phyloP scores from a whole-genome alignment of 306 rosid genomes.

The Dryas alaskensis region DNA sequence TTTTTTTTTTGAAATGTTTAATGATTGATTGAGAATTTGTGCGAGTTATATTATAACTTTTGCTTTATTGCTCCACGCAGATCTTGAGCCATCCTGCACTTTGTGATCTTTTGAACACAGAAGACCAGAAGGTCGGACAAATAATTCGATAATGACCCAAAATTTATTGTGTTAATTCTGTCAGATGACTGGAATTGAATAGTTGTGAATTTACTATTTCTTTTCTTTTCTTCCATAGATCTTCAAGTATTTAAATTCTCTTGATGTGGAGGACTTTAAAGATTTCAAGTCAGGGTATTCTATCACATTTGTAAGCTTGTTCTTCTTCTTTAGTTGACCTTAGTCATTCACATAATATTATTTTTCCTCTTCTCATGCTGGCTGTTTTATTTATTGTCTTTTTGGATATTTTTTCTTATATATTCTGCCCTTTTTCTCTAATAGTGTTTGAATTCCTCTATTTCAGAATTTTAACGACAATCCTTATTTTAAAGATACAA shows the following conservation, averaged over 20 bases:
- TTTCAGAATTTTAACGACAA: conserved; percentile 58
- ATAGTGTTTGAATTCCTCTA: conserved; percentile 15
- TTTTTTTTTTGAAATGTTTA: neutral
- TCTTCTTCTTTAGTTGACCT: conserved; percentile 12
- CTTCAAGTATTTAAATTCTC: conserved; percentile 53
- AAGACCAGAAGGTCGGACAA: conserved; percentile 59
- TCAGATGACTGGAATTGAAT: conserved; percentile 15
- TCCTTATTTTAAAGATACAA: conserved; percentile 59
- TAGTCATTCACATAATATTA: neutral
- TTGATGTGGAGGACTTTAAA: conserved; percentile 63
- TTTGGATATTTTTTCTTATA: neutral
- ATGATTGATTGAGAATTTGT: neutral
- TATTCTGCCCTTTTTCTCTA: conserved; percentile 1
- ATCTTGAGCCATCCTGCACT: conserved; percentile 88
- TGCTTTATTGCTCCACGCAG: conserved; percentile 45
- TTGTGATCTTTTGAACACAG: conserved; percentile 53
- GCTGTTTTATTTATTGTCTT: neutral
- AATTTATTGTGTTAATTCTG: neutral
- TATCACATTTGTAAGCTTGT: conserved; percentile 58
- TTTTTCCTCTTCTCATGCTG: neutral
- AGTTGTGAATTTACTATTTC: conserved; percentile 9
- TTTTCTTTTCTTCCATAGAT: conserved; percentile 37
- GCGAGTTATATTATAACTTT: conserved; percentile 12
- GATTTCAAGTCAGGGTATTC: conserved; percentile 60
- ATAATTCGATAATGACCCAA: conserved; percentile 11